These are phyloP conservation scores for Pisolithus orientalis DNA, from an alignment of 768 basidiomycete genomes.

Conservation along the genomic window DNA sequence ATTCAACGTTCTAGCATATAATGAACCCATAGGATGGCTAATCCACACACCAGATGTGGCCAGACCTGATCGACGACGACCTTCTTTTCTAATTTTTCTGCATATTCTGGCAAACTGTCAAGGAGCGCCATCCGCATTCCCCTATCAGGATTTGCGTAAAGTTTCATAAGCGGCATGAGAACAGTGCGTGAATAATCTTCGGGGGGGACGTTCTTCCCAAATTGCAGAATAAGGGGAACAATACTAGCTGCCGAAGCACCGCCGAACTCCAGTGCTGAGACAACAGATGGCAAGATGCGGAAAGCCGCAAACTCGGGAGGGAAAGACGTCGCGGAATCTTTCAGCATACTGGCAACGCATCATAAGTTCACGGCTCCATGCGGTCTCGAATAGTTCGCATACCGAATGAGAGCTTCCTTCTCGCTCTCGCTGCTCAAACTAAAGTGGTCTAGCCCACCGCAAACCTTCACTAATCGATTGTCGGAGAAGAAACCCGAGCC, in stretches of 20 bases:
- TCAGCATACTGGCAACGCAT: conserved; percentile 53
- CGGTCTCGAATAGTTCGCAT: conserved; percentile 5
- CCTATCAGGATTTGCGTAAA: conserved; percentile 86
- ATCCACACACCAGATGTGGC: conserved; percentile 70
- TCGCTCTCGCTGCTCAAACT: conserved; percentile 75
- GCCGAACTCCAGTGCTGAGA: conserved; percentile 72
- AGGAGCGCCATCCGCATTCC: conserved; percentile 92
- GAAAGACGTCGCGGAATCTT: conserved; percentile 72
- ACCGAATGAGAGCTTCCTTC: conserved; percentile 68
- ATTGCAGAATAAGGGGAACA: conserved; percentile 76
- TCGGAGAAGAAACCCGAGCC: conserved; percentile 71
- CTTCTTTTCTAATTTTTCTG: conserved; percentile 82
- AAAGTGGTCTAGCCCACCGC: conserved; percentile 81
- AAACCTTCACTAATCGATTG: conserved; percentile 82
- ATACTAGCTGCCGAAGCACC: conserved; percentile 72
- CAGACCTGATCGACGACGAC: conserved; percentile 84
- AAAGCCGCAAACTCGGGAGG: conserved; percentile 81
- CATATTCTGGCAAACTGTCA: conserved; percentile 78
- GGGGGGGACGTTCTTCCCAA: conserved; percentile 65
- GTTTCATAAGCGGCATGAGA: conserved; percentile 71
- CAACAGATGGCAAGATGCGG: conserved; percentile 82
- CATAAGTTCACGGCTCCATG: background rate
- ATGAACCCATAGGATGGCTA: background rate
- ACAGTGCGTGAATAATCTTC: conserved; percentile 67
- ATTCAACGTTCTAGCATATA: background rate